phyloP scores from a whole-genome alignment of 768 basidiomycete species.

The Tylopilus intermedius region DNA sequence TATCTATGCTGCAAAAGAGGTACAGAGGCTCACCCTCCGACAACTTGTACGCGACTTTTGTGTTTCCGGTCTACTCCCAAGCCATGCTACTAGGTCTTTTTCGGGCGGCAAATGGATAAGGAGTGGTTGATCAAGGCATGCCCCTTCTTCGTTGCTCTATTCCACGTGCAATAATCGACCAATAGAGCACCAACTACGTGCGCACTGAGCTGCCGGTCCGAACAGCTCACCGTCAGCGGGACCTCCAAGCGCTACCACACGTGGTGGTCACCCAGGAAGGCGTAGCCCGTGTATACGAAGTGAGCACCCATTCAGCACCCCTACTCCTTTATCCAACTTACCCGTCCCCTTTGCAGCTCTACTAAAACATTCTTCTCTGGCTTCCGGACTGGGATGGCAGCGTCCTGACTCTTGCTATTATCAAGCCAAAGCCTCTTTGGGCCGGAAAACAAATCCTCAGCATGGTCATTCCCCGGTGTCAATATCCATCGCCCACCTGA shows the following conservation, averaged over 20 bases:
- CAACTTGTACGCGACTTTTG: conserved; percentile 57
- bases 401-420: conserved; percentile 86
- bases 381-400: conserved; percentile 95
- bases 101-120: conserved; percentile 76
- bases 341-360: conserved; percentile 46
- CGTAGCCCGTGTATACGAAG: conserved; percentile 80
- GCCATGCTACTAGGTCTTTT: conserved; percentile 58
- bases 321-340: background rate
- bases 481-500: conserved; percentile 84
- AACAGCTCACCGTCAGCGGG: conserved; percentile 81
- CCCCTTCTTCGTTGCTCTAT: background rate
- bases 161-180: background rate
- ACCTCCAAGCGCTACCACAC: conserved; percentile 82
- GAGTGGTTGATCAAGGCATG: conserved; percentile 72
- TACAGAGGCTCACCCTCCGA: conserved; percentile 67
- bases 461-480: conserved; percentile 90
- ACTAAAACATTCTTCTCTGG: conserved; percentile 97
- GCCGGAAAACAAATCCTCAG: conserved; percentile 95
- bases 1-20: conserved; percentile 68
- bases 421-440: conserved; percentile 97
- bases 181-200: conserved; percentile 84
- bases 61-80: background rate
- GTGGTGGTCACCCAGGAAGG: conserved; percentile 83
- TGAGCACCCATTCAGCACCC: conserved; percentile 32
- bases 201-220: conserved; percentile 84